These are phyloP conservation scores for Magnolia kwangsiensis DNA, from an alignment of 164 flowering plant species.

Conservation along the genomic window DNA sequence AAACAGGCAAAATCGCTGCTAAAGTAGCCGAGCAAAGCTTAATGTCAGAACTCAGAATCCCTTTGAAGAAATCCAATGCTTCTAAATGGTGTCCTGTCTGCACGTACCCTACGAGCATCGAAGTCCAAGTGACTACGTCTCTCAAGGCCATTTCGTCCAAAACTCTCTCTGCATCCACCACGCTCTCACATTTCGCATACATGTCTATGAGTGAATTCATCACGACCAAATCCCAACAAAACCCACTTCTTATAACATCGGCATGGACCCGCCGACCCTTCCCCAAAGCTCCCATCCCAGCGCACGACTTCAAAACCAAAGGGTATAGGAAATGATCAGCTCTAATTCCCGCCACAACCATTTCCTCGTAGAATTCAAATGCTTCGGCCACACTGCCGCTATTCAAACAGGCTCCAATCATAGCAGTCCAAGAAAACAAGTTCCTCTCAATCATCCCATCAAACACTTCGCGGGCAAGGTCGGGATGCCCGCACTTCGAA, in stretches of 20 bases:
- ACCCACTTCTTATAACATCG: slow-evolving; percentile 20
- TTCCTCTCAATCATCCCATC: slow-evolving; percentile 25
- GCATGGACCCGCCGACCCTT: slow-evolving; percentile 21
- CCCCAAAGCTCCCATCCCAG: slow-evolving; percentile 16
- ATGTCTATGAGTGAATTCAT: slow-evolving; percentile 31
- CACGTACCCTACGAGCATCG: slow-evolving; percentile 23
- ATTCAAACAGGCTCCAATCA: slow-evolving; percentile 23
- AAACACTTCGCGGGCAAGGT: slow-evolving; percentile 14
- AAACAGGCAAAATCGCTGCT: slow-evolving; percentile 25
- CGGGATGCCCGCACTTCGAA: slow-evolving; percentile 15
- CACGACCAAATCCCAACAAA: slow-evolving; percentile 26
- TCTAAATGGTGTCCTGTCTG: slow-evolving; percentile 16
- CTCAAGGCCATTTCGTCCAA: slow-evolving; percentile 18
- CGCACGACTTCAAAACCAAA: slow-evolving; percentile 29
- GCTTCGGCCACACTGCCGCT: slow-evolving; percentile 11
- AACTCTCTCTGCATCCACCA: slow-evolving; percentile 21
- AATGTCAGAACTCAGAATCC: slow-evolving; percentile 20
- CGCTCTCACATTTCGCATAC: slow-evolving; percentile 26
- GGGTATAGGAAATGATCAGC: slow-evolving; percentile 31
- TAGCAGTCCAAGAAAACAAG: slow-evolving; percentile 28
- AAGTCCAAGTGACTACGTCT: slow-evolving; percentile 30
- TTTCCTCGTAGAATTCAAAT: slow-evolving; percentile 12
- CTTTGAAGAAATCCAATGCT: slow-evolving; percentile 22
- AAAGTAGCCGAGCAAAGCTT: slow-evolving; percentile 24
- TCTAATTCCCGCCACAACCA: slow-evolving; percentile 17